Percentiles rank a stretch among this genome's conserved stretches.
phyloP scores from a whole-genome alignment of 768 basidiomycete genomes.

The Collybiopsis confluens region DNA sequence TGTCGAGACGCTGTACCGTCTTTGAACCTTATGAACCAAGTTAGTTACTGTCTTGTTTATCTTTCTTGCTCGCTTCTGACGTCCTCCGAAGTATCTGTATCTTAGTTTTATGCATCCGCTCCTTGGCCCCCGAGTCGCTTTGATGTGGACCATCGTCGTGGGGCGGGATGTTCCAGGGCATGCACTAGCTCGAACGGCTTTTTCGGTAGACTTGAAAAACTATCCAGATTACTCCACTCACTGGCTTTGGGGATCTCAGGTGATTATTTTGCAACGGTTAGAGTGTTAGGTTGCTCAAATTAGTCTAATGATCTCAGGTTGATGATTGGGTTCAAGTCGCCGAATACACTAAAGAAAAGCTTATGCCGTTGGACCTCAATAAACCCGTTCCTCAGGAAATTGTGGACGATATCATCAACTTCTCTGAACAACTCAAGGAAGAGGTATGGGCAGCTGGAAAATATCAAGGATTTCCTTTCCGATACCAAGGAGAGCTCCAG shows the following conservation, averaged over 20 bases:
- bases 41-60: too few species aligned
- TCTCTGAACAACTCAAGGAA: conserved; percentile 11
- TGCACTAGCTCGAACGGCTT: conserved; percentile 8
- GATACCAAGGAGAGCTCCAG: conserved; percentile 11
- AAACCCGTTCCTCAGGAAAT: conserved; percentile 13
- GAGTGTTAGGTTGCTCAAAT: neutral
- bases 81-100: conserved; percentile 15
- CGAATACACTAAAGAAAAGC: conserved; percentile 9
- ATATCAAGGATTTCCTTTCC: conserved; percentile 12
- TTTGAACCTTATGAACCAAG: too few species aligned
- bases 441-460: conserved; percentile 12
- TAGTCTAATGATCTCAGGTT: neutral
- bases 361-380: conserved; percentile 13
- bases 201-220: conserved; percentile 9
- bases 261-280: neutral
- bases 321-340: conserved; percentile 13
- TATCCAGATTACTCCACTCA: conserved; percentile 10
- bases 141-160: conserved; percentile 12
- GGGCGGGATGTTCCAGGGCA: conserved; percentile 9
- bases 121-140: conserved; percentile 11
- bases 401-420: conserved; percentile 12
- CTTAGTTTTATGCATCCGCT: conserved; percentile 13
- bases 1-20: too few species aligned
- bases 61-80: too few species aligned
- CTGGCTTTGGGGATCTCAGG: conserved; percentile 15